Evolutionary conservation across 371 early-diverging fungal genomes (phyloP).

Genomic region (Apophysomyces ossiformis): DNA sequence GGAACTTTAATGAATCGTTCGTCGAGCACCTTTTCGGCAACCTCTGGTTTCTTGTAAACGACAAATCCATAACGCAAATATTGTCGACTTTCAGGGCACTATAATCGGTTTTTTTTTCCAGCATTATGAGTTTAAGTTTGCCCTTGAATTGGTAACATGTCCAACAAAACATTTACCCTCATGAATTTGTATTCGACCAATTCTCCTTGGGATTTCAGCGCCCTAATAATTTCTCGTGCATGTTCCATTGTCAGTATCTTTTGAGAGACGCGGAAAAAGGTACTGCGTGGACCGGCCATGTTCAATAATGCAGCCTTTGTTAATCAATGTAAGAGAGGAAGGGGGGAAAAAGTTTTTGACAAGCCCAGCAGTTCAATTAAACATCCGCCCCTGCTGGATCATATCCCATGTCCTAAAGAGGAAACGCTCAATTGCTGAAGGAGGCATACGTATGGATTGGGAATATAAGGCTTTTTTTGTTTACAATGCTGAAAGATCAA

Average conservation of each 20-base stretch:
- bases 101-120: neutral
- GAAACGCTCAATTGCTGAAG: too few relatives aligned
- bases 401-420: too few relatives aligned
- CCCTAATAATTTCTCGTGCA: constrained; percentile 27
- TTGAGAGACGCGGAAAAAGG: constrained; percentile 26
- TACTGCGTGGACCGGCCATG: neutral
- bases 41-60: constrained; percentile 24
- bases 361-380: neutral
- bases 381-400: too few relatives aligned
- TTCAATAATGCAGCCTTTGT: constrained; percentile 1
- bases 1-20: constrained; percentile 25
- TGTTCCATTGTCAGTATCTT: constrained; percentile 23
- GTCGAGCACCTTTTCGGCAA: constrained; percentile 19
- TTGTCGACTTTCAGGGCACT: constrained; percentile 35
- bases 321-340: neutral
- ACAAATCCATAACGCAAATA: constrained; percentile 33
- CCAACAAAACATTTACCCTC: constrained; percentile 21
- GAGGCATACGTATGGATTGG: too few relatives aligned
- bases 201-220: constrained; percentile 26
- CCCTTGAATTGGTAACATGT: neutral
- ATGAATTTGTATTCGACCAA: constrained; percentile 32
- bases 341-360: neutral
- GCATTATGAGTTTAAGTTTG: neutral
- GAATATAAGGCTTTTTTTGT: too few relatives aligned
- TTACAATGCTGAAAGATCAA: too few relatives aligned